Evolutionary conservation across 176 grass and related monocot genomes (phyloP), one percentile per base, ranked within the genome.

Genomic region (Echinochloa phyllopogon): DNA sequence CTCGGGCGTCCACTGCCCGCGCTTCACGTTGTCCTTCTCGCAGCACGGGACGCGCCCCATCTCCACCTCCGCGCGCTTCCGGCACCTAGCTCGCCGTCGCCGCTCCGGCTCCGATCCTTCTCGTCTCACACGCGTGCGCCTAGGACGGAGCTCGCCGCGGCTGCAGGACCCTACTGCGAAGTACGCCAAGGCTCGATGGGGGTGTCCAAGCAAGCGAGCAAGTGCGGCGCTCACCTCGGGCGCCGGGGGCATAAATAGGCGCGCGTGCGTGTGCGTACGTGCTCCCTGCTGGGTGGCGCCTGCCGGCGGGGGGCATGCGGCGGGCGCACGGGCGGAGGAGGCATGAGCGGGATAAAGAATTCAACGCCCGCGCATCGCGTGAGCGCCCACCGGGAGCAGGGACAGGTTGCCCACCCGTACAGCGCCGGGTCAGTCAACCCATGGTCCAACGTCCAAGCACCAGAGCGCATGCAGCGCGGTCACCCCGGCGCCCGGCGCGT

Each of bases 1-100:
- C 87, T 98, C 96, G 33, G 91, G 91, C 57, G 96, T 99, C 93
- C 96, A 99, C 87, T 99, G 96, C 37, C 96, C 96, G 51, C 93
- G 89, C 85, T 96, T 99, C 25, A 99, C 96, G 88, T 75, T 94
- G 75, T 99, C 96, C 87, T 95, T 94, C 91, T 99, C 96, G 55
- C 96, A 99, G 73, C 93, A 99, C 23, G 96, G 96, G 70, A 99
- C 85, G 68, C 93, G 89, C 8, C 96, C 96, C 96, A 98, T 98
- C 48, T 14, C 38, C 38, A 8, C 56, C 56, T 2, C 64, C n/a
- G n/a, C n/a, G n/a, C 64, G 36, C 61, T 29, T 63, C n/a, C 23
- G 11, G 21, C 17, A 25, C 13, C 8, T n/a, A n/a, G n/a, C n/a
- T n/a, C n/a, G n/a, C n/a, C n/a, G n/a, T 3, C 16, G 1, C 41